Conservation (phyloP, 768 basidiomycete genomes). For the Trametes cingulata region DNA sequence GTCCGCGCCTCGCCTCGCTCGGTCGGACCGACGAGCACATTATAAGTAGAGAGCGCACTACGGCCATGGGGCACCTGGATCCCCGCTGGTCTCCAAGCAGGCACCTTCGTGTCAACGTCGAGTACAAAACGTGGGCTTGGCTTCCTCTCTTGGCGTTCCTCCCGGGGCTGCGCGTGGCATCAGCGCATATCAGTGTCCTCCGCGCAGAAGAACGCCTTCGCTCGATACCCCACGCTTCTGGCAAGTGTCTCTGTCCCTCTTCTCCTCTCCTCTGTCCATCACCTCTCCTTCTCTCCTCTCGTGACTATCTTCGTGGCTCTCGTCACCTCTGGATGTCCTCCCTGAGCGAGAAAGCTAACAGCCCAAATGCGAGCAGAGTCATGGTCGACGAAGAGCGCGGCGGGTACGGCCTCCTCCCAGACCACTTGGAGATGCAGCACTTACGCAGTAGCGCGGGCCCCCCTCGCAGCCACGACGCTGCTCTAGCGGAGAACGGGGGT, state of each 20-base stretch:
- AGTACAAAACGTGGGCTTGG: not conserved
- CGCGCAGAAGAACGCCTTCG: not conserved
- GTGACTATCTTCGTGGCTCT: not conserved
- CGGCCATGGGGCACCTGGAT: too few species aligned
- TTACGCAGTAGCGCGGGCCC: not conserved
- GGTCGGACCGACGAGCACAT: too few species aligned
- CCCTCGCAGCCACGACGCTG: not conserved
- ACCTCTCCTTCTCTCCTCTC: not conserved
- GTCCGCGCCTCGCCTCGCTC: too few species aligned
- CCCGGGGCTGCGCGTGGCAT: not conserved
- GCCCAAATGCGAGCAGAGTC: constrained; percentile 7
- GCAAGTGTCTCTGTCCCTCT: constrained; percentile 2
- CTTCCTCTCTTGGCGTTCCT: not conserved
- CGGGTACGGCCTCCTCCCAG: constrained; percentile 15
- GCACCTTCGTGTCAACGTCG: too few species aligned
- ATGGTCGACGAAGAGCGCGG: constrained; percentile 18
- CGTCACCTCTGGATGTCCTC: not conserved
- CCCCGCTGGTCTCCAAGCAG: too few species aligned
- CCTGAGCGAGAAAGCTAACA: constrained; percentile 8
- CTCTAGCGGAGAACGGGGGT: not conserved
- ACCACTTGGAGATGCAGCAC: constrained; percentile 7
- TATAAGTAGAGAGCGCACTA: too few species aligned
- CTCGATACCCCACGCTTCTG: constrained; percentile 9
- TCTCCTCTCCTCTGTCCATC: not conserved
- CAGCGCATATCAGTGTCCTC: constrained; percentile 2